Evolutionary conservation across 2,329 filamentous ascomycete species (phyloP), one percentile per base, ranked within the genome.

Genomic region (Gremmenia infestans): DNA sequence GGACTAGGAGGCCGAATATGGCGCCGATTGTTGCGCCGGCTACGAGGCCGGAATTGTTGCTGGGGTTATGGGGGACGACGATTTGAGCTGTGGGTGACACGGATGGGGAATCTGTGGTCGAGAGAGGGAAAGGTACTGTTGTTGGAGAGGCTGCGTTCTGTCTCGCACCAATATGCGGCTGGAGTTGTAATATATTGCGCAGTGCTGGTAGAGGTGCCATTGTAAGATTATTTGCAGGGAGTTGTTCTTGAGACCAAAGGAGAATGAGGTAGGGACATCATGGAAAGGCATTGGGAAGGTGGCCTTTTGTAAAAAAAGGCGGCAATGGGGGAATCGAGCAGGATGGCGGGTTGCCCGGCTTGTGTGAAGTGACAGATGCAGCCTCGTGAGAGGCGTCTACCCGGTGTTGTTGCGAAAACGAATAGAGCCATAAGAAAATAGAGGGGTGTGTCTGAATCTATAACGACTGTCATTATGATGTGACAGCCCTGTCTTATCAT

Each of bases 1-100:
- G 63, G 4, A 69, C 48, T 14, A 74, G 57, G 35, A 64, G 54
- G 36, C 66, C 69, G 40, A 73, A 50, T n/a, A 69, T 55, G 42
- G 62, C 54, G 39, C 65, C 65, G 1, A 69, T 53, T 5, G 51
- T 23, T 4, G 50, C 55, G 9, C 48, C 52, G n/a, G 48, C 28
- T 23, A 40, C n/a, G 35, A 39, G 42, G 39, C 42, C 25, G 17
- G 35, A 43, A 50, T 48, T 32, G 25, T 25, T 36, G 42, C 5
- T 3, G 9, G 17, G 23, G 49, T 32, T 35, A 19, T 19, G 22
- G 22, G 53, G 48, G 25, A 25, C 47, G 15, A 48, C 32, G 22
- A 51, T 45, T 8, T 19, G 5, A n/a, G 42, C n/a, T n/a, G 53
- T 40, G 28, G 28, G 32, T 2, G 48, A 36, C 11, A 42, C 28